Evolutionary conservation across 2,329 filamentous ascomycete species (phyloP), one percentile per base, ranked within the genome.

Genomic region (Tolypocladium ophioglossoides): DNA sequence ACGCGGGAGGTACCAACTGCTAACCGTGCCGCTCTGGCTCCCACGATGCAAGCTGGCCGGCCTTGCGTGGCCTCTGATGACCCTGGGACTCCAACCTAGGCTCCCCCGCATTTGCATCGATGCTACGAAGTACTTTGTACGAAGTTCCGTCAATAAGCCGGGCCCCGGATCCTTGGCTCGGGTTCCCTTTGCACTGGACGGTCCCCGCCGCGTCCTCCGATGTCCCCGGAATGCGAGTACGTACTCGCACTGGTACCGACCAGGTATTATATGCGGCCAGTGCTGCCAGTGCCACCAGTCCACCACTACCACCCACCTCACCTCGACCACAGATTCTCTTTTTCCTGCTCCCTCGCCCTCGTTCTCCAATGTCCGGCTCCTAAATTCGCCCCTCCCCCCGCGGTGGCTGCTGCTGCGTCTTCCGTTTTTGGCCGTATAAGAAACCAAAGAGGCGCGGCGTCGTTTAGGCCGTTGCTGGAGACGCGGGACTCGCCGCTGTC

Each of bases 91-190:
- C 7, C 30, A 27, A 10, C 22, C 41, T n/a, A 30, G n/a, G n/a
- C 40, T 34, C 30, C 51, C 52, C 44, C 52, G 35, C 41, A 47
- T 49, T 49, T 22, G 52, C 52, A 48, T 53, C 52, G 35, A 53
- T n/a, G n/a, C n/a, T n/a, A n/a, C n/a, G n/a, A n/a, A n/a, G n/a
- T n/a, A n/a, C n/a, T n/a, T n/a, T n/a, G n/a, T n/a, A n/a, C n/a
- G n/a, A n/a, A n/a, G n/a, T n/a, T n/a, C n/a, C n/a, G n/a, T n/a
- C n/a, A n/a, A n/a, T n/a, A n/a, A n/a, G n/a, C n/a, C n/a, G n/a
- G n/a, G n/a, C n/a, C n/a, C n/a, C n/a, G n/a, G n/a, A n/a, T n/a
- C 27, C 44, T 32, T n/a, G 27, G 11, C 44, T 32, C 44, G 44
- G 44, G 27, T 9, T 47, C 4, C 18, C 24, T 32, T 30, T 32